Percentiles rank a stretch among this genome's conserved stretches.
These are phyloP conservation scores for Sarocladium brachiariae DNA, from an alignment of 2,329 filamentous ascomycete species.

Conservation along the genomic window DNA sequence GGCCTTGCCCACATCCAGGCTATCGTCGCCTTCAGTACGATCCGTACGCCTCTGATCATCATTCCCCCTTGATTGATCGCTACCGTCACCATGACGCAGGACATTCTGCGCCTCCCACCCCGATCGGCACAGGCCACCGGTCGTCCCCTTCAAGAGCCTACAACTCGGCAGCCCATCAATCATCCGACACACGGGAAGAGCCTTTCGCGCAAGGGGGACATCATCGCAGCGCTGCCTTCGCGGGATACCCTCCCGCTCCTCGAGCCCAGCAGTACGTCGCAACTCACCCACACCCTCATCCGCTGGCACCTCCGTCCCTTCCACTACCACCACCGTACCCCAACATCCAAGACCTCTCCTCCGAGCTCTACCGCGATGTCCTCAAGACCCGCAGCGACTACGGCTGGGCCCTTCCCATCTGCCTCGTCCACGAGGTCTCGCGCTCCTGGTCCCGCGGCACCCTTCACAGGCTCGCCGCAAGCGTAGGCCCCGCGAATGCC, in stretches of 20 bases:
- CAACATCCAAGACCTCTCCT: constrained; percentile 1
- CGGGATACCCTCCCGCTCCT: not conserved
- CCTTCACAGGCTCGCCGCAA: not conserved
- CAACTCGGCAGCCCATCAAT: not conserved
- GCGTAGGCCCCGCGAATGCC: not conserved
- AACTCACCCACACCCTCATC: not conserved
- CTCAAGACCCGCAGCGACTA: constrained; percentile 12
- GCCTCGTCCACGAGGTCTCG: constrained; percentile 7
- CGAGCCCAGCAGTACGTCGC: not conserved
- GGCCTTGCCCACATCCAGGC: not conserved
- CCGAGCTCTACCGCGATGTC: constrained; percentile 7
- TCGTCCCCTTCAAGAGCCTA: too few species aligned
- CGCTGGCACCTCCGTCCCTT: not conserved
- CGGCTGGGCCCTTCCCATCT: constrained; percentile 11
- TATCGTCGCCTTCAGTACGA: not conserved
- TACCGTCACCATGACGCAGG: not conserved
- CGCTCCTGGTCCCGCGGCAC: constrained; percentile 8
- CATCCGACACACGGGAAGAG: not conserved
- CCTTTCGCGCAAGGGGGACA: not conserved
- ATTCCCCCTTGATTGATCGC: not conserved
- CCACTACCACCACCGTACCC: not conserved
- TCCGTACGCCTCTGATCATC: not conserved
- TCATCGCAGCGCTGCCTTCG: not conserved
- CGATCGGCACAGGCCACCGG: too few species aligned
- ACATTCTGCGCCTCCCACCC: not conserved